Evolutionary conservation across 2,329 filamentous ascomycete species (phyloP), one percentile per base, ranked within the genome.

Genomic region (Penicillium sumatraense): DNA sequence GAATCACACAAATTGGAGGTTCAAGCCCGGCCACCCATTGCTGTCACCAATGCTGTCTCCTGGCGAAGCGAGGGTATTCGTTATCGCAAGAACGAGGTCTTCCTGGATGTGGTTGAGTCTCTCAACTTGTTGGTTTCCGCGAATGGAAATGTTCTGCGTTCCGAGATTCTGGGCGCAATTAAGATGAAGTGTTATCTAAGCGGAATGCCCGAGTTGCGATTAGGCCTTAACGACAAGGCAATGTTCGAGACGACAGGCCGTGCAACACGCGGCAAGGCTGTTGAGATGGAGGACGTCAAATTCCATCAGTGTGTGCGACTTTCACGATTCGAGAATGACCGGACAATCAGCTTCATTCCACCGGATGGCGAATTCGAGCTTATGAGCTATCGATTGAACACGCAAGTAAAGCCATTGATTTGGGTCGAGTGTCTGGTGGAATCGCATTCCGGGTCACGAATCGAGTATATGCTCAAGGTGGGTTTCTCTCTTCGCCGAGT

Each of bases 121-220:
- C 86, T 99, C 69, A 99, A 99, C 77, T 86, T 99, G 31, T 86
- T 99, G 18, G 95, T 99, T 18, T 96, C 91, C 51, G 86, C 93
- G 52, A 96, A 91, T 67, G 95, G 95, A 74, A 98, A 96, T 72
- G 95, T 99, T 4, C 81, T 99, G 57, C 89, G 95, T 21, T 96
- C 92, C 7, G 95, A 99, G 79, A 99, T 99, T 67, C 82, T 99
- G 21, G 95, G 95, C 52, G 93, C 95, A 40, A 88, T 99, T 75
- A 99, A 99, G 81, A 97, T 99, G 95, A 99, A 99, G 79, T 99
- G 95, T 78, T 99, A 99, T 72, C 83, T 99, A 14, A 96, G 91
- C 44, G 95, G 95, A 55, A 99, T 99, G 95, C 95, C 95, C 10
- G 95, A 99, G 78, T 78, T 99, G 69, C 89, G 95, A 24, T 78